Conservation (phyloP, 495 filamentous ascomycete genomes). For the Lophiotrema nucula region DNA sequence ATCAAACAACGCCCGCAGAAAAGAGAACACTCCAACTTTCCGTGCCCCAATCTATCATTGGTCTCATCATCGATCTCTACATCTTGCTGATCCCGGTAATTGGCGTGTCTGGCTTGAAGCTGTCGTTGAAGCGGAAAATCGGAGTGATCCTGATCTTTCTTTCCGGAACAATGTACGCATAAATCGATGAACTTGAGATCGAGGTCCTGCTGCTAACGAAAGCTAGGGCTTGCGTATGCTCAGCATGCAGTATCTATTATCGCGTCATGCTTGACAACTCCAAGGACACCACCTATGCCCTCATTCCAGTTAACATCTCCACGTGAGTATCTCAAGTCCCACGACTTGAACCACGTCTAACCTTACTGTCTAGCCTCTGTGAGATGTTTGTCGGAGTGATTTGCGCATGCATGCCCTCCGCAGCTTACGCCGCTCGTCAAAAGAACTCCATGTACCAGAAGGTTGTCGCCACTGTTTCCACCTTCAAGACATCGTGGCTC, state of each 20-base stretch:
- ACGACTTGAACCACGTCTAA: not conserved
- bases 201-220: too few species aligned
- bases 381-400: conserved; percentile 10
- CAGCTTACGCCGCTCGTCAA: too few species aligned
- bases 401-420: not conserved
- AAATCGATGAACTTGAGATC: not conserved
- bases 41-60: not conserved
- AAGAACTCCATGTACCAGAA: too few species aligned
- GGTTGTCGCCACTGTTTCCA: too few species aligned
- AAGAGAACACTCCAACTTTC: not conserved
- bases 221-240: conserved; percentile 4
- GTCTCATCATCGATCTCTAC: conserved; percentile 4
- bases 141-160: conserved; percentile 3
- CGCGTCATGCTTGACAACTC: not conserved
- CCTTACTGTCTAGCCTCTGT: not conserved
- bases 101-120: not conserved
- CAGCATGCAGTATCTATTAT: not conserved
- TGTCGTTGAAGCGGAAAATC: not conserved
- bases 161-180: not conserved
- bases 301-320: not conserved
- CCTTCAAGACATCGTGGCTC: too few species aligned
- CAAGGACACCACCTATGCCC: not conserved
- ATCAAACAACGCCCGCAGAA: not conserved
- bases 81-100: conserved; percentile 3
- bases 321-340: not conserved